Conservation (phyloP, 2,329 filamentous ascomycete species). For the Fusarium sulawesiense region DNA sequence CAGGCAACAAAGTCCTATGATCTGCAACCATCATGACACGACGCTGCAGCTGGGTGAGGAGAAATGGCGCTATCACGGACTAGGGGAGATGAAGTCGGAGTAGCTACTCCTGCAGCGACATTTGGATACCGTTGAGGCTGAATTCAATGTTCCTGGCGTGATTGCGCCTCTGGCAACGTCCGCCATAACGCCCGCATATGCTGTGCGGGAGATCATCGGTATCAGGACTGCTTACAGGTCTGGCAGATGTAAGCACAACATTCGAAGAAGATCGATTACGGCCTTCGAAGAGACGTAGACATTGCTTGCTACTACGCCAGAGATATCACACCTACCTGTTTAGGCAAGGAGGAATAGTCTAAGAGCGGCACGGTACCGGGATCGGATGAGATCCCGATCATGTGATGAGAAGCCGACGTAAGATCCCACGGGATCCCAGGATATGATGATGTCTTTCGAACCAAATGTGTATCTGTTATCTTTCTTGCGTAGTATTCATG, state of each 20-base stretch:
- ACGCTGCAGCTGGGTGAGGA: neutral
- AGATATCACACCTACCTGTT: slow-evolving; percentile 17
- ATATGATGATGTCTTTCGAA: neutral
- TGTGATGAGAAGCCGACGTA: slow-evolving; percentile 3
- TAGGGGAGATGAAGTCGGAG: neutral
- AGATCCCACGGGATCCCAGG: neutral
- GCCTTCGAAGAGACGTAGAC: neutral
- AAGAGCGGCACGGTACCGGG: slow-evolving; percentile 5
- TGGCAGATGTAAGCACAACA: slow-evolving; percentile 30
- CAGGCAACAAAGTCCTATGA: slow-evolving; percentile 49
- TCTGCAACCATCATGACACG: slow-evolving; percentile 50
- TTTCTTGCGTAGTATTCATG: neutral
- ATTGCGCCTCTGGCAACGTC: slow-evolving; percentile 67
- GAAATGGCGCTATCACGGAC: neutral
- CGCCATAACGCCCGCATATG: slow-evolving; percentile 61
- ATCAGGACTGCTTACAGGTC: slow-evolving; percentile 69
- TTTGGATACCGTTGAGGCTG: slow-evolving; percentile 61
- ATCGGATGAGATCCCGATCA: slow-evolving; percentile 20
- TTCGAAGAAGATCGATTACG: neutral
- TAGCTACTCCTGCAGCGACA: slow-evolving; percentile 58
- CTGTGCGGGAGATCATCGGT: slow-evolving; percentile 73
- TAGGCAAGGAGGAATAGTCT: neutral
- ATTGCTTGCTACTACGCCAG: neutral
- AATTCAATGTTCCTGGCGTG: slow-evolving; percentile 71
- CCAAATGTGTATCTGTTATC: neutral